These are phyloP conservation scores for Nemophila menziesii DNA, from an alignment of 257 asterid genomes.

Conservation along the genomic window DNA sequence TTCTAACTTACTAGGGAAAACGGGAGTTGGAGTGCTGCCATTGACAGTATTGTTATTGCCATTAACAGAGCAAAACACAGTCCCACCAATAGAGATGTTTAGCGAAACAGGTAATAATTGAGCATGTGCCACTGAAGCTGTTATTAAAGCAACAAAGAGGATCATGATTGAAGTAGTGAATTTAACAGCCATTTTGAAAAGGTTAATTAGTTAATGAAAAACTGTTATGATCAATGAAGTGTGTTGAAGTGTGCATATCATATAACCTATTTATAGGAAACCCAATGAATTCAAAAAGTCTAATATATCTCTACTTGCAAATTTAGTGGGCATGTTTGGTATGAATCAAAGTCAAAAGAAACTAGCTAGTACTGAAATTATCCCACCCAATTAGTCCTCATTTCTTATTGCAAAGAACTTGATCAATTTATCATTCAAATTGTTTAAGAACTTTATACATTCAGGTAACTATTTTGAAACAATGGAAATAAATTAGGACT, in stretches of 20 bases:
- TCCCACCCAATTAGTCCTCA: no score
- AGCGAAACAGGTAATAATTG: conserved; percentile 19
- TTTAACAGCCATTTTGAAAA: conserved; percentile 14
- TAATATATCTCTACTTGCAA: background rate
- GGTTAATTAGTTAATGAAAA: background rate
- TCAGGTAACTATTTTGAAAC: no score
- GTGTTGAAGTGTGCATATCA: conserved; percentile 1
- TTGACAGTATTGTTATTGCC: conserved; percentile 20
- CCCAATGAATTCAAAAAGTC: background rate
- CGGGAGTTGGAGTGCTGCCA: conserved; percentile 23
- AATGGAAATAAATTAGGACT: no score
- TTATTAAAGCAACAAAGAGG: conserved; percentile 16
- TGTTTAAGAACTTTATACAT: no score
- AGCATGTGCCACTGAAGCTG: conserved; percentile 28
- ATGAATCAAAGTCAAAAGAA: conserved; percentile 13
- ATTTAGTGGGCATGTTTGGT: conserved; percentile 1
- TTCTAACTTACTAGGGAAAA: conserved; percentile 29
- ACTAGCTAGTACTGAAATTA: no score
- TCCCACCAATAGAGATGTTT: conserved; percentile 24
- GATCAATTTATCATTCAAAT: no score
- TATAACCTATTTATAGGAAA: conserved; percentile 20
- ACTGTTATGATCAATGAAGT: background rate
- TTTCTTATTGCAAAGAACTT: no score
- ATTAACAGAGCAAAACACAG: conserved; percentile 28
- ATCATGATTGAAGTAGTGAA: conserved; percentile 7